A percentile compares a stretch with the other conserved stretches of the same genome.
Conservation (phyloP, 2,329 filamentous ascomycete genomes). For the Xylariales sp. region DNA sequence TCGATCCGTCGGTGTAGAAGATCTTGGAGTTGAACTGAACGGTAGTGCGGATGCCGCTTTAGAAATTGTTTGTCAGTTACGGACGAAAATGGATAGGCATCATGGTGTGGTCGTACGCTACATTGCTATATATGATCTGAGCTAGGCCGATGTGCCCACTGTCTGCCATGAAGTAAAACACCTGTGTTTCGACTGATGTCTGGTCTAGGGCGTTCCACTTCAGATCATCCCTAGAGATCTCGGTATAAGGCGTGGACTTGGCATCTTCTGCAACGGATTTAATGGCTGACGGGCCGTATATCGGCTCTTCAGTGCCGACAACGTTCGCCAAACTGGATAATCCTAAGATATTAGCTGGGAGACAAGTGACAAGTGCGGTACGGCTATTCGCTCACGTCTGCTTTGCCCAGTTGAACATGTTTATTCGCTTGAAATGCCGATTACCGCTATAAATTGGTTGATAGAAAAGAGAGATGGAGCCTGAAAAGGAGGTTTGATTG, state of each 20-base stretch:
- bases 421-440: conserved; percentile 51
- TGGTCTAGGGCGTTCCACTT: conserved; percentile 85
- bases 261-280: conserved; percentile 86
- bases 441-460: neutral
- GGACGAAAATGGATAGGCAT: conserved; percentile 22
- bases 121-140: conserved; percentile 98
- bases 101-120: conserved; percentile 73
- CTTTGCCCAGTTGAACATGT: conserved; percentile 95
- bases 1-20: conserved; percentile 79
- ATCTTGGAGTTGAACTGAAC: conserved; percentile 95
- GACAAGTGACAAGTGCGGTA: conserved; percentile 38
- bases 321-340: conserved; percentile 74
- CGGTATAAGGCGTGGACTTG: conserved; percentile 81
- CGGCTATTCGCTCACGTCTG: conserved; percentile 73
- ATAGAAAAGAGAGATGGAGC: neutral
- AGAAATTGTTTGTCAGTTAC: conserved; percentile 38
- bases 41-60: conserved; percentile 87
- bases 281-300: conserved; percentile 91
- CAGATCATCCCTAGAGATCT: conserved; percentile 80
- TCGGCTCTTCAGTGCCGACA: conserved; percentile 94
- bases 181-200: conserved; percentile 94
- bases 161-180: conserved; percentile 89
- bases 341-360: conserved; percentile 42
- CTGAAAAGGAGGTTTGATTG: neutral
- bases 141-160: conserved; percentile 80